phyloP scores from a whole-genome alignment of 2,329 filamentous ascomycete species.

The Malbranchea cinnamomea region DNA sequence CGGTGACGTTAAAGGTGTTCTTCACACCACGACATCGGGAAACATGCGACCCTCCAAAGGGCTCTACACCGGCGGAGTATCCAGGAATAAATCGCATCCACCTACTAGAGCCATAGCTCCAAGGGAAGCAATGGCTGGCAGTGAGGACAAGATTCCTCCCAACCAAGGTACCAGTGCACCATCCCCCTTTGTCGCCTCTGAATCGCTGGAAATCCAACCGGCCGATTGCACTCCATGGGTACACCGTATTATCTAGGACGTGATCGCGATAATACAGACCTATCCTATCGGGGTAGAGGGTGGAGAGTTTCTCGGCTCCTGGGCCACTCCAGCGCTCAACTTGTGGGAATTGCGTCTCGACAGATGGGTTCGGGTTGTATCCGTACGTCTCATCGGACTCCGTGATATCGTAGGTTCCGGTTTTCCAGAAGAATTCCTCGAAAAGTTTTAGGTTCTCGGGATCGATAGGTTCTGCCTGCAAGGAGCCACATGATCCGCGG shows the following conservation, averaged over 20 bases:
- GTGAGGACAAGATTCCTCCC: conserved; percentile 13
- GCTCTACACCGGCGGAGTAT: conserved; percentile 10
- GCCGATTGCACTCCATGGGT: conserved; percentile 14
- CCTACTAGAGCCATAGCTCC: conserved; percentile 10
- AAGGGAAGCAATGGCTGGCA: conserved; percentile 14
- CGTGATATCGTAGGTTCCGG: conserved; percentile 1
- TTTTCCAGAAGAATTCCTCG: conserved; percentile 7
- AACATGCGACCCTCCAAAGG: conserved; percentile 12
- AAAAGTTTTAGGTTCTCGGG: conserved; percentile 6
- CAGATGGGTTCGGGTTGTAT: conserved; percentile 5
- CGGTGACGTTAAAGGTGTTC: conserved; percentile 14
- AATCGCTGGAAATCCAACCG: conserved; percentile 11
- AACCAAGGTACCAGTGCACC: conserved; percentile 13
- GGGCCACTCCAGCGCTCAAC: conserved; percentile 4
- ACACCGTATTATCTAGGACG: conserved; percentile 9
- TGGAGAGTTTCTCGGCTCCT: conserved; percentile 4
- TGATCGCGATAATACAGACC: conserved; percentile 8
- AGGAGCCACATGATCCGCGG: conserved; percentile 4
- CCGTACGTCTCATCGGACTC: conserved; percentile 9
- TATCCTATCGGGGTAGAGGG: conserved; percentile 5
- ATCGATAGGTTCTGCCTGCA: conserved; percentile 7
- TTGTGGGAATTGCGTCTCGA: background rate
- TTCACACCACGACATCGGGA: conserved; percentile 13
- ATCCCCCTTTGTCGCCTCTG: conserved; percentile 11
- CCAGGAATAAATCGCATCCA: conserved; percentile 14